Conservation (phyloP, 1,284 basidiomycete genomes). For the Leccinum fallax region DNA sequence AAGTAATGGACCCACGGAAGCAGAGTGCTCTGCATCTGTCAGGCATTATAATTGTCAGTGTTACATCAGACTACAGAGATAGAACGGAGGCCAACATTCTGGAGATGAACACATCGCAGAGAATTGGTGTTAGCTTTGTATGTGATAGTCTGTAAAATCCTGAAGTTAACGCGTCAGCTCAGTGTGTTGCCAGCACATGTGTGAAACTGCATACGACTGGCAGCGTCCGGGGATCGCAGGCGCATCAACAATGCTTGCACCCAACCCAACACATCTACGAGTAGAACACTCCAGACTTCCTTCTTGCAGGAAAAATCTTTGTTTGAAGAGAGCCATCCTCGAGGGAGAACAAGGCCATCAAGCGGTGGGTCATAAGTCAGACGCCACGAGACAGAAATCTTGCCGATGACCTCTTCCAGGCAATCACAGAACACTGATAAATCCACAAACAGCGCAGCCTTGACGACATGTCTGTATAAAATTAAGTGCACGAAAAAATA, state of each 20-base stretch:
- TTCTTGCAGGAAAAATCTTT: conserved; percentile 29
- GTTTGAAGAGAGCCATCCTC: conserved; percentile 45
- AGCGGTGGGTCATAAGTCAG: conserved; percentile 28
- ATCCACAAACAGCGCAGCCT: conserved; percentile 38
- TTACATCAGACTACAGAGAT: background rate
- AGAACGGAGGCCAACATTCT: conserved; percentile 28
- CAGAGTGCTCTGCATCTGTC: conserved; percentile 31
- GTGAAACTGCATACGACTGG: conserved; percentile 12
- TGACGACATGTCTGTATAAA: conserved; percentile 43
- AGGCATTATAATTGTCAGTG: conserved; percentile 3
- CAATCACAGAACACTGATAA: conserved; percentile 48
- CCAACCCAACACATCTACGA: conserved; percentile 9
- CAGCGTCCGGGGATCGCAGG: conserved; percentile 14
- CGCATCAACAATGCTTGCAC: conserved; percentile 17
- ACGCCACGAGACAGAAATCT: conserved; percentile 39
- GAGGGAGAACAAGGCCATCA: conserved; percentile 49
- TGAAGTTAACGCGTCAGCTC: conserved; percentile 7
- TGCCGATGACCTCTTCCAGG: conserved; percentile 45
- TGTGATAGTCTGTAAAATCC: conserved; percentile 19
- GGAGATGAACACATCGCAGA: conserved; percentile 27
- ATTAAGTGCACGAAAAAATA: background rate
- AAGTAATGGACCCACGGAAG: conserved; percentile 24
- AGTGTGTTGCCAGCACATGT: background rate
- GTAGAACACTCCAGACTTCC: conserved; percentile 12
- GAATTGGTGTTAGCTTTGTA: conserved; percentile 24